A percentile compares a stretch with the other conserved stretches of the same genome.
phyloP scores from a whole-genome alignment of 2,329 filamentous ascomycete species.

The Lecanicillium sp. region DNA sequence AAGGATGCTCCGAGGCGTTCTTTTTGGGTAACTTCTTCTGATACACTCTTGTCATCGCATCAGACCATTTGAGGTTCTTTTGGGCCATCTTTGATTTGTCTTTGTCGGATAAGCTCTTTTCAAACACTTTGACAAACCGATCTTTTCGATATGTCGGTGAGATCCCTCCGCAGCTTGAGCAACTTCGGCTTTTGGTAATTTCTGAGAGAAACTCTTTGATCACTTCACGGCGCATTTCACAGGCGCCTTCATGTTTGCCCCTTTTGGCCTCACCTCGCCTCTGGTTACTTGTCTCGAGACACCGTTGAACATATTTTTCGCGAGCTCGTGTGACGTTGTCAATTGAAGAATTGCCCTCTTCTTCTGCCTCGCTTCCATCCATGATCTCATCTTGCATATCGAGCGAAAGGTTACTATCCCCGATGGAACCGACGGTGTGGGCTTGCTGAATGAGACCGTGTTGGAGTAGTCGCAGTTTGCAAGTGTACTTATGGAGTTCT shows the following conservation, averaged over 20 bases:
- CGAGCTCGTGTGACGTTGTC: slow-evolving; percentile 45
- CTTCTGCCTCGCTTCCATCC: slow-evolving; percentile 51
- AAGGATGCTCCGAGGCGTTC: slow-evolving; percentile 11
- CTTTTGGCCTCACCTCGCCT: slow-evolving; percentile 41
- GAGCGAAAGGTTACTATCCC: slow-evolving; percentile 32
- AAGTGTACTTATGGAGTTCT: slow-evolving; percentile 69
- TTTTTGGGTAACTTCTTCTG: slow-evolving; percentile 26
- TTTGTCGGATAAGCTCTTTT: slow-evolving; percentile 67
- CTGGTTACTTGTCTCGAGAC: slow-evolving; percentile 53
- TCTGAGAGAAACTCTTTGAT: slow-evolving; percentile 75
- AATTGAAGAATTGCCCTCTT: slow-evolving; percentile 47
- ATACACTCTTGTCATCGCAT: slow-evolving; percentile 51
- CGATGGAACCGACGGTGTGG: slow-evolving; percentile 44
- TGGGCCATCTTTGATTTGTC: slow-evolving; percentile 71
- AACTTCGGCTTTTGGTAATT: slow-evolving; percentile 62
- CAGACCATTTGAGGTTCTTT: slow-evolving; percentile 54
- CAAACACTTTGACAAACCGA: slow-evolving; percentile 86
- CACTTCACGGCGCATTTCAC: slow-evolving; percentile 64
- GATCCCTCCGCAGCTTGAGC: slow-evolving; percentile 57
- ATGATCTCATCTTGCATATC: slow-evolving; percentile 28
- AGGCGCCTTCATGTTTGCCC: slow-evolving; percentile 76
- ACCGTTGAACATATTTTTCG: slow-evolving; percentile 62
- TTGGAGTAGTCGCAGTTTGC: slow-evolving; percentile 78
- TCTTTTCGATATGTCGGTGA: slow-evolving; percentile 85
- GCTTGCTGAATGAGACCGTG: slow-evolving; percentile 72